phyloP scores from a whole-genome alignment of 345 rosid genomes.

The Dovyalis caffra region DNA sequence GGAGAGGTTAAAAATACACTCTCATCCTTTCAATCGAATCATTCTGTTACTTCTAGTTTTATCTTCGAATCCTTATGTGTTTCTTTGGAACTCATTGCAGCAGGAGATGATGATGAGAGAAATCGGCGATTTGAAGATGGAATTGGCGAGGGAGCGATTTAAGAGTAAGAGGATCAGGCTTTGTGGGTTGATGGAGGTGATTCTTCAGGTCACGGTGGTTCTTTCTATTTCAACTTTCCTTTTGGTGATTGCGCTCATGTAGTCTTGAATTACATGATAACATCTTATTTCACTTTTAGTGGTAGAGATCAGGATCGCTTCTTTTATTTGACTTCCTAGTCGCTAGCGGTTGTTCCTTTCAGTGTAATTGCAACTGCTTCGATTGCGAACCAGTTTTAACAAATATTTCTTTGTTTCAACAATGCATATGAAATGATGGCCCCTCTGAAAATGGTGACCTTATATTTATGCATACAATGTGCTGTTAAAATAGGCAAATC shows the following conservation, averaged over 20 bases:
- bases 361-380: not conserved
- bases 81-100: not conserved
- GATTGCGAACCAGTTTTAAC: too few species aligned
- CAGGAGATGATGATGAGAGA: slow-evolving; percentile 20
- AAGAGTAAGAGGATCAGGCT: slow-evolving; percentile 26
- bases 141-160: slow-evolving; percentile 30
- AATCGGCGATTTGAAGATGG: slow-evolving; percentile 22
- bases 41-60: not conserved
- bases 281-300: too few species aligned
- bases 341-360: not conserved
- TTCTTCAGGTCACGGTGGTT: slow-evolving; percentile 23
- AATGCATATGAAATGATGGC: too few species aligned
- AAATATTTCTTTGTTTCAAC: too few species aligned
- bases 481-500: too few species aligned
- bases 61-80: not conserved
- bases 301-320: not conserved
- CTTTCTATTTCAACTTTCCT: slow-evolving; percentile 15
- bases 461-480: too few species aligned
- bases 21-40: not conserved
- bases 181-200: slow-evolving; percentile 23
- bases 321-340: not conserved
- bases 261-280: not conserved
- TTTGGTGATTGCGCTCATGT: slow-evolving; percentile 13
- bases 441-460: too few species aligned
- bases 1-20: slow-evolving; percentile 1